Conservation (phyloP, 306 rosid genomes). For the Dryas alaskensis region DNA sequence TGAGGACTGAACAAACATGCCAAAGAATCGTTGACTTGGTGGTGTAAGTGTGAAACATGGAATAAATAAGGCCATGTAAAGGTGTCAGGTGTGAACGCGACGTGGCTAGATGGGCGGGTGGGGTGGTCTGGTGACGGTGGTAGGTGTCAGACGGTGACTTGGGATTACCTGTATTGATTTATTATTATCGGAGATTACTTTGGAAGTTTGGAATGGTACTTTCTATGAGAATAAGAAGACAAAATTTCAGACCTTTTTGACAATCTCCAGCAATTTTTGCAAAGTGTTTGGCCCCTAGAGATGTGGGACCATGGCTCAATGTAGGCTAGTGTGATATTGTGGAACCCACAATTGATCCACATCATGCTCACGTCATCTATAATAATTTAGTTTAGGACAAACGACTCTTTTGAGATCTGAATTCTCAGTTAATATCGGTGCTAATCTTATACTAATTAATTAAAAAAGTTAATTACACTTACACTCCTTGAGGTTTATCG, state of each 20-base stretch:
- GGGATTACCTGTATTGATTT: slow-evolving; percentile 4
- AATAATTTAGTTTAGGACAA: too few species aligned
- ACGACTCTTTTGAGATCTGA: too few species aligned
- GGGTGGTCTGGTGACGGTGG: slow-evolving; percentile 6
- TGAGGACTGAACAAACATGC: background rate
- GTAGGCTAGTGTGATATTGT: slow-evolving; percentile 3
- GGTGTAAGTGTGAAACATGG: slow-evolving; percentile 14
- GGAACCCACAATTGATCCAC: background rate
- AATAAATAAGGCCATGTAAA: background rate
- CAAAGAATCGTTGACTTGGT: slow-evolving; percentile 15
- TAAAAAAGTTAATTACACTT: too few species aligned
- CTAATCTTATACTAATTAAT: too few species aligned
- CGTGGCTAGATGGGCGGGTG: slow-evolving; percentile 3
- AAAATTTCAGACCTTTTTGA: slow-evolving; percentile 6
- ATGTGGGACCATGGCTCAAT: background rate
- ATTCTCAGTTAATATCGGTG: too few species aligned
- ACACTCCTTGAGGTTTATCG: too few species aligned
- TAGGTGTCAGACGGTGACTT: slow-evolving; percentile 33
- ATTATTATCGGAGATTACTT: background rate
- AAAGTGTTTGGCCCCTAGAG: slow-evolving; percentile 5
- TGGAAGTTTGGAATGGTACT: background rate
- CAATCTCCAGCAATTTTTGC: background rate
- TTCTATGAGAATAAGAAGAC: background rate
- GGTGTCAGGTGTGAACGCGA: slow-evolving; percentile 34
- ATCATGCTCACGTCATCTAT: background rate